Conservation (phyloP, 225 moss, liverwort and hornwort species). For the Thuidium tamariscinum region DNA sequence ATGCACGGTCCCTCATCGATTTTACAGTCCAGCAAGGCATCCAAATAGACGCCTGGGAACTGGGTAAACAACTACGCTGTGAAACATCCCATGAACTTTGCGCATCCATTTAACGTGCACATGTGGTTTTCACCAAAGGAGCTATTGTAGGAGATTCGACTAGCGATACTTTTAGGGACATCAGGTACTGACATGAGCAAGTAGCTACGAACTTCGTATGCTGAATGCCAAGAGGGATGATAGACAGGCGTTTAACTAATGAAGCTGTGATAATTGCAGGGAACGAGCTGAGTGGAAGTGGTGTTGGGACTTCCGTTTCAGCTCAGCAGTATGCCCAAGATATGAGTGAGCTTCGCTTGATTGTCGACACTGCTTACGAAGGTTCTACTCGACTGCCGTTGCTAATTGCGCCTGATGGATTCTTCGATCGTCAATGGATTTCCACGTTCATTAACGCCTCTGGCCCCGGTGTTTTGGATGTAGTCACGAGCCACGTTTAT, state of each 20-base stretch:
- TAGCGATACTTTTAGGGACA: background rate
- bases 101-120: background rate
- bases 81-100: background rate
- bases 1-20: conserved; percentile 66
- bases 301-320: conserved; percentile 35
- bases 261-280: conserved; percentile 29
- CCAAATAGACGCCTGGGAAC: conserved; percentile 80
- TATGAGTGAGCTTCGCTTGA: conserved; percentile 39
- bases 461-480: conserved; percentile 60
- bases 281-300: conserved; percentile 64
- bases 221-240: background rate
- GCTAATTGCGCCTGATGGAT: conserved; percentile 74
- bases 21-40: conserved; percentile 58
- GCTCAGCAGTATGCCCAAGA: conserved; percentile 52
- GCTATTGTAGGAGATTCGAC: background rate
- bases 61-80: conserved; percentile 41
- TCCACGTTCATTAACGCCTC: conserved; percentile 32
- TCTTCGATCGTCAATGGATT: conserved; percentile 33
- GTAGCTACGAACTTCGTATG: background rate
- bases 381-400: conserved; percentile 22
- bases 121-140: background rate
- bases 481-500: conserved; percentile 77
- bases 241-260: background rate
- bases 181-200: background rate
- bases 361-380: conserved; percentile 37